A percentile compares a stretch with the other conserved stretches of the same genome.
Evolutionary conservation across 2,329 filamentous ascomycete genomes (phyloP).

Genomic region (Nothopassalora personata): DNA sequence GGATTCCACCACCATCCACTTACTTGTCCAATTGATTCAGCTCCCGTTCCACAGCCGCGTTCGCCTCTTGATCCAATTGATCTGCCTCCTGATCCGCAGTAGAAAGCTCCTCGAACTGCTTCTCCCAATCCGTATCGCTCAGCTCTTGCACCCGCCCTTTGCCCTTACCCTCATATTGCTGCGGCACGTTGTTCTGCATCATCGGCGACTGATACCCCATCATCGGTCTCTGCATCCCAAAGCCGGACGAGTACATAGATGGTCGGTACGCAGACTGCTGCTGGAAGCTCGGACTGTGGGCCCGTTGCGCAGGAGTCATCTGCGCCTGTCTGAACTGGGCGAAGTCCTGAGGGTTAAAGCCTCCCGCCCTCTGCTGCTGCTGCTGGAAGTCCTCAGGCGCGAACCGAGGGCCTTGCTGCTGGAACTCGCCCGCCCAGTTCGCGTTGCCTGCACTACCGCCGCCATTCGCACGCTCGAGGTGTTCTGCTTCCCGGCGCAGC

Average conservation of each 20-base stretch:
- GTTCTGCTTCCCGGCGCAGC: constrained; percentile 59
- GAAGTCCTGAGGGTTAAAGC: constrained; percentile 80
- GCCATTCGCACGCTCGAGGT: constrained; percentile 28
- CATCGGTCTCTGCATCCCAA: constrained; percentile 42
- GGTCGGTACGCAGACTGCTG: constrained; percentile 47
- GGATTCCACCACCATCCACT: constrained; percentile 40
- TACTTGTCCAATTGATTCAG: constrained; percentile 84
- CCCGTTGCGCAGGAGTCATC: constrained; percentile 52
- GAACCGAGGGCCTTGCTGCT: constrained; percentile 24
- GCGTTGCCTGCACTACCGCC: constrained; percentile 21
- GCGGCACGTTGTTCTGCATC: constrained; percentile 40
- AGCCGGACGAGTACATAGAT: constrained; percentile 52
- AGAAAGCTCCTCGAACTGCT: constrained; percentile 88
- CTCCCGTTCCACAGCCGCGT: constrained; percentile 75
- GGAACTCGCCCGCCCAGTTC: constrained; percentile 33
- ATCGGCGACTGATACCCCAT: constrained; percentile 23
- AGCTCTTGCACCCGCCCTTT: constrained; percentile 81
- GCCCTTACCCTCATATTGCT: constrained; percentile 66
- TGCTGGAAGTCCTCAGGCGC: constrained; percentile 24
- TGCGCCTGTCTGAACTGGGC: constrained; percentile 75
- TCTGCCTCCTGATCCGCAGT: constrained; percentile 53
- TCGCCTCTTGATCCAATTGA: constrained; percentile 57
- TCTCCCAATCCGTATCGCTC: constrained; percentile 91
- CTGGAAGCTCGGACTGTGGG: constrained; percentile 52
- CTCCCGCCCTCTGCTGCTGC: constrained; percentile 27